phyloP scores from a whole-genome alignment of 78 protist species.

The Salpingoeca rosetta region DNA sequence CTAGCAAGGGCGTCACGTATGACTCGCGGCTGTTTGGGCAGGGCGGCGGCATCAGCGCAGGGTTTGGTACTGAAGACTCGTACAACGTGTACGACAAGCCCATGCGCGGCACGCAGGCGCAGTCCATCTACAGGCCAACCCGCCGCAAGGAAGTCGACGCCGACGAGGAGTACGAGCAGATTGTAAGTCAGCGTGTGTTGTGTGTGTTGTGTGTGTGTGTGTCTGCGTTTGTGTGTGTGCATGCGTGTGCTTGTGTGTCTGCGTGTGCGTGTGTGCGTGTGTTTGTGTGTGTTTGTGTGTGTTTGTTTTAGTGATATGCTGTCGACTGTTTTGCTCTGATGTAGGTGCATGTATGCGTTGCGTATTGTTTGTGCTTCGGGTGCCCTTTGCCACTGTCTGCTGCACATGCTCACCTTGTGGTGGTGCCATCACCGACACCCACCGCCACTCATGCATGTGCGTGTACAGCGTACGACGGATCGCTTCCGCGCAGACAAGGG shows the following conservation, averaged over 20 bases:
- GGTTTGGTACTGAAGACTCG: slow-evolving; percentile 10
- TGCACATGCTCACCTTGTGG: neutral
- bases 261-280: neutral
- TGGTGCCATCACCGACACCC: slow-evolving; percentile 10
- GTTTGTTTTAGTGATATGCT: too few species aligned
- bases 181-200: neutral
- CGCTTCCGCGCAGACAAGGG: slow-evolving; percentile 15
- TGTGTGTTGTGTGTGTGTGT: neutral
- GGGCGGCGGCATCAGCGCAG: neutral
- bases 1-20: slow-evolving; percentile 40
- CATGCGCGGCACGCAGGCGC: neutral
- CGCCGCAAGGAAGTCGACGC: neutral
- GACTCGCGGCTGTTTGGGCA: slow-evolving; percentile 88
- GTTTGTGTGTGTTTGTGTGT: too few species aligned
- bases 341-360: neutral
- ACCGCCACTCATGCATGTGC: neutral
- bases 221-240: neutral
- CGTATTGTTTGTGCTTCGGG: neutral
- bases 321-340: neutral
- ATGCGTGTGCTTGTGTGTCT: neutral
- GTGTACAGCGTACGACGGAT: neutral
- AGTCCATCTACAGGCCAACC: neutral
- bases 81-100: slow-evolving; percentile 19
- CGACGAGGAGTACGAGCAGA: neutral
- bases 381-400: neutral